Evolutionary conservation across 2,329 filamentous ascomycete genomes (phyloP).

Genomic region (Neopestalotiopsis sp.): DNA sequence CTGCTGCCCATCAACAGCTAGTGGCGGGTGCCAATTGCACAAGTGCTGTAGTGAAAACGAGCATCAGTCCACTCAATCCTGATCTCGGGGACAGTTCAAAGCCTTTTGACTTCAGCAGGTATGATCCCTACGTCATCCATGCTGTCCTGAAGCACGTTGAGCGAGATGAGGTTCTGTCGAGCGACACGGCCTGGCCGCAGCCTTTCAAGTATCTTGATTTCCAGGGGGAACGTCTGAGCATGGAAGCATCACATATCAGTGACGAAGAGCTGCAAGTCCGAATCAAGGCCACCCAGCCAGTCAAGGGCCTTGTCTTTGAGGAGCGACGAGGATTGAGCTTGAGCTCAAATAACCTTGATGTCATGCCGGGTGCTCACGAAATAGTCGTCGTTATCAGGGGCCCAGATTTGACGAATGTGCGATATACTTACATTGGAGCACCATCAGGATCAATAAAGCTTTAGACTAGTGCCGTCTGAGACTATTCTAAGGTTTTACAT

Average conservation of each 20-base stretch:
- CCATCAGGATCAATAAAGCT: constrained; percentile 6
- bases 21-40: constrained; percentile 42
- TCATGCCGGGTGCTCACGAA: constrained; percentile 10
- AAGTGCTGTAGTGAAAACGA: constrained; percentile 43
- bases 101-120: constrained; percentile 40
- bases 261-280: constrained; percentile 26
- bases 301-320: constrained; percentile 62
- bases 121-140: constrained; percentile 53
- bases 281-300: constrained; percentile 48
- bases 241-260: constrained; percentile 38
- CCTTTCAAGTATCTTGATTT: constrained; percentile 65
- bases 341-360: constrained; percentile 63
- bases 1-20: constrained; percentile 25
- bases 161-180: constrained; percentile 45
- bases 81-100: constrained; percentile 22
- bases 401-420: background rate
- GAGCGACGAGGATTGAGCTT: constrained; percentile 50
- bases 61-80: constrained; percentile 28
- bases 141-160: constrained; percentile 42
- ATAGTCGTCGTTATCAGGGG: background rate
- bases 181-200: constrained; percentile 64
- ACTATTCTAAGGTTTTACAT: background rate
- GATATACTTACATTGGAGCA: constrained; percentile 10
- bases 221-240: constrained; percentile 39
- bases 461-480: background rate